Base-by-base conservation (phyloP, 176 grass and related monocot genomes). In the Microstegium vimineum region DNA sequence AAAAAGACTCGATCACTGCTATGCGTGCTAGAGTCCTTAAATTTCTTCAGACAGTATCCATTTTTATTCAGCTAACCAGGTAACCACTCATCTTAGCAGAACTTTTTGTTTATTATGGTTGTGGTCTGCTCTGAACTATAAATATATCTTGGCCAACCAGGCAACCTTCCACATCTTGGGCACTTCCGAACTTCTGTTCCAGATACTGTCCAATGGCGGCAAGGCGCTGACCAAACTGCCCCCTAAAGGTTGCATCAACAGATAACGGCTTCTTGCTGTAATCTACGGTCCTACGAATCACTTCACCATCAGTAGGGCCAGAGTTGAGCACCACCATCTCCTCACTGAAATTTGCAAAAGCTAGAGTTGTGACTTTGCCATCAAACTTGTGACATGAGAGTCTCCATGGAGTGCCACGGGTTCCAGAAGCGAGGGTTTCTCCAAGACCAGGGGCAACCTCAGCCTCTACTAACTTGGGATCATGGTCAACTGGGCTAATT, bases 101-200 rank as follows among this genome's bases (percentile, higher is more conserved):
- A n/a, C 8, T 35, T 18, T 10, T 26, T 22, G 16, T 67, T 17
- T 51, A 46, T 31, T 71, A 76, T 54, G 90, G 92, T 62, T 98
- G 95, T 54, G 90, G 95, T 57, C 95, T 93, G 72, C 91, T 98
- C 66, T 98, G 95, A 20, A 98, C 95, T 82, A 98, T 86, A 36
- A 86, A 98, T 71, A 98, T 86, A 66, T 98, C 89, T 72, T 88
- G 71, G 22, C 92, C 90, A 62, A 94, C 88, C 56, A 93, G 68
- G 88, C 95, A 98, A 18, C 95, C 95, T 86, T 98, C 95, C 76
- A 98, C 85, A 80, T 98, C 95, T 76, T 98, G 95, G 12, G 92
- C 88, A 37, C 74, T 89, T 9, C 85, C 95, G n/a, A 94, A 98
- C 38, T 84, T 86, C 84, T 95, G 95, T 68, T 98, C 95, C 45